Base-by-base conservation (phyloP, 495 filamentous ascomycete genomes). In the Pyrenopolyporus hunteri region DNA sequence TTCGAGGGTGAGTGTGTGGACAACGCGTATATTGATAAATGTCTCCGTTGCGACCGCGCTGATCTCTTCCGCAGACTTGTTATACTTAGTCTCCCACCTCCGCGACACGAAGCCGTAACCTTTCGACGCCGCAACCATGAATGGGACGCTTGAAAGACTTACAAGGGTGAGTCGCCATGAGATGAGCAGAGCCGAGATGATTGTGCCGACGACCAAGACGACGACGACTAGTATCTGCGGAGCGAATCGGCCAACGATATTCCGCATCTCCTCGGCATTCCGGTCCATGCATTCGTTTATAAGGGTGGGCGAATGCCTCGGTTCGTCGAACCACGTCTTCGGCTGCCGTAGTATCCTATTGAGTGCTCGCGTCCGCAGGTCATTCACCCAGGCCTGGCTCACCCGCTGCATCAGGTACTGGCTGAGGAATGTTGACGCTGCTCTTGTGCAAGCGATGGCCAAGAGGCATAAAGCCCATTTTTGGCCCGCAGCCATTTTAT, bases 151-250 rank as follows among this genome's bases (percentile, higher is more conserved):
- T 0, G 82, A 76, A 9, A 97, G 75, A 2, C 87, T 86, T 48
- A 97, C 86, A 4, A 96, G 74, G 0, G 92, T 93, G 20, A 97
- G 73, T 68, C 88, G 87, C 92, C 92, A 97, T 55, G 85, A 87
- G 32, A 88, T 80, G 0, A 80, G 62, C 43, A 96, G 64, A 40
- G 89, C 87, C 92, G 91, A 97, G 4, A 82, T 62, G 5, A 95
- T 55, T 0, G 91, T 82, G 13, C 88, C 82, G 1, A 75, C 29
- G 11, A 88, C 82, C 80, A 94, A 91, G 7, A 82, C 48, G 4
- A 78, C 66, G 3, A 87, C 84, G 4, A 89, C 83, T 10, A 92
- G 81, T 0, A 88, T 69, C 35, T 86, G 84, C 2, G 85, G 88
- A 4, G 85, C 83, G 67, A 95, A 97, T 33, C 89, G 83, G 7